Evolutionary conservation across 2,329 filamentous ascomycete genomes (phyloP).

Genomic region (Fusarium sp.): DNA sequence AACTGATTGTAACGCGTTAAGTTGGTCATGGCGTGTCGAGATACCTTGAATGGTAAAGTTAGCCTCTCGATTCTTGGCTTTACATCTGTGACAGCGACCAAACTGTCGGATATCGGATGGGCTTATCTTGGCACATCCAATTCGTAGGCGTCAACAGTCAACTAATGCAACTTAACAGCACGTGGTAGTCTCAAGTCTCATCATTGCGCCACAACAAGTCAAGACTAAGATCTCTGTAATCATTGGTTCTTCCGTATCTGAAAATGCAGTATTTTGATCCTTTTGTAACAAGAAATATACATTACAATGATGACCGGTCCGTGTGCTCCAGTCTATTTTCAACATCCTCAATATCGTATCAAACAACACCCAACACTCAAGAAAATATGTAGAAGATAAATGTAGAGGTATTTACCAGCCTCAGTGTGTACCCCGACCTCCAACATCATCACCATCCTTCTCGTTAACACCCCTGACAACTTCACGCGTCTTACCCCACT

Average conservation of each 20-base stretch:
- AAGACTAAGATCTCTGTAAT: neutral
- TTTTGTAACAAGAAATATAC: conserved; percentile 6
- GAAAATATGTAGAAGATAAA: neutral
- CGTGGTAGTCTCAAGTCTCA: neutral
- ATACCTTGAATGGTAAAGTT: conserved; percentile 7
- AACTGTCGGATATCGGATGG: neutral
- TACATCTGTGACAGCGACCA: neutral
- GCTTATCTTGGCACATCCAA: neutral
- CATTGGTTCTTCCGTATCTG: neutral
- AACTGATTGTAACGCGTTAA: neutral
- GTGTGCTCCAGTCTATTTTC: conserved; percentile 10
- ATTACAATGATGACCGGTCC: conserved; percentile 17
- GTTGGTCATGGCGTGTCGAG: neutral
- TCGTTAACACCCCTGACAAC: conserved; percentile 46
- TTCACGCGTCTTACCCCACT: conserved; percentile 58
- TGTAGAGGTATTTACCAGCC: neutral
- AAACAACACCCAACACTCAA: neutral
- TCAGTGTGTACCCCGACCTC: conserved; percentile 41
- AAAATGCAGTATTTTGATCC: neutral
- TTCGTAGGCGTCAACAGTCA: neutral
- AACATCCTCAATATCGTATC: neutral
- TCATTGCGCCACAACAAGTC: neutral
- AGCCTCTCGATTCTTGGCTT: neutral
- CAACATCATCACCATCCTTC: conserved; percentile 41
- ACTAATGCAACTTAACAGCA: neutral